phyloP scores from a whole-genome alignment of 768 basidiomycete species.

The Obba rivulosa region DNA sequence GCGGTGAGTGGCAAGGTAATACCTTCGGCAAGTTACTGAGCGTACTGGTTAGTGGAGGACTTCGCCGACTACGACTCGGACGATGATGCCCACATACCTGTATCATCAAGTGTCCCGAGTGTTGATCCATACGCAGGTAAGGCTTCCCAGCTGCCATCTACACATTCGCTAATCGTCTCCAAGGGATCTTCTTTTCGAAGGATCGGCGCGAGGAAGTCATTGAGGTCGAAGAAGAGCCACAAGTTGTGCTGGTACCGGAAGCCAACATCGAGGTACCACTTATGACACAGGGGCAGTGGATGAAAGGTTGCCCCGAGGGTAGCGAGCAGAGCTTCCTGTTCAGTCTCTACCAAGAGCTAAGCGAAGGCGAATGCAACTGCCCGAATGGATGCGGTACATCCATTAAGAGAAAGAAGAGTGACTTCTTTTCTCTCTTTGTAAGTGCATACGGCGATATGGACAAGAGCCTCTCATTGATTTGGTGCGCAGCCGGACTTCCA shows the following conservation, averaged over 20 bases:
- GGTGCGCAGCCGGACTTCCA: slow-evolving; percentile 63
- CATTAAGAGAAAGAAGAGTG: slow-evolving; percentile 56
- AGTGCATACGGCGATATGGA: slow-evolving; percentile 25
- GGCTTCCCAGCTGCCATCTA: neutral
- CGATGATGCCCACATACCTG: slow-evolving; percentile 44
- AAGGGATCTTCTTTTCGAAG: slow-evolving; percentile 94
- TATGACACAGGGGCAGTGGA: slow-evolving; percentile 90
- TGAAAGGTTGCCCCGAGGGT: slow-evolving; percentile 95
- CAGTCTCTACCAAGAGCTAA: slow-evolving; percentile 72
- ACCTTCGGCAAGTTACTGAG: neutral
- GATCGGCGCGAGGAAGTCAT: slow-evolving; percentile 89
- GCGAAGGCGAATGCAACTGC: slow-evolving; percentile 58
- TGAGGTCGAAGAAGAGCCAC: slow-evolving; percentile 81
- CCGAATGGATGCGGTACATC: slow-evolving; percentile 69
- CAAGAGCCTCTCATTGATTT: slow-evolving; percentile 4
- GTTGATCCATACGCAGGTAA: slow-evolving; percentile 88
- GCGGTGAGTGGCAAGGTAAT: slow-evolving; percentile 26
- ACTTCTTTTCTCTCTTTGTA: slow-evolving; percentile 84
- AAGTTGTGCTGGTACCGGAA: slow-evolving; percentile 37
- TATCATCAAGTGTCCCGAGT: slow-evolving; percentile 40
- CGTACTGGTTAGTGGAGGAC: slow-evolving; percentile 36
- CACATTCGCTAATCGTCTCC: slow-evolving; percentile 5
- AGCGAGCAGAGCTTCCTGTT: slow-evolving; percentile 89
- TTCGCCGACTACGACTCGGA: slow-evolving; percentile 84
- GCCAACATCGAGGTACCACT: slow-evolving; percentile 49